phyloP scores from a whole-genome alignment of 805 yeast genomes.

The Yarrowia sp. region DNA sequence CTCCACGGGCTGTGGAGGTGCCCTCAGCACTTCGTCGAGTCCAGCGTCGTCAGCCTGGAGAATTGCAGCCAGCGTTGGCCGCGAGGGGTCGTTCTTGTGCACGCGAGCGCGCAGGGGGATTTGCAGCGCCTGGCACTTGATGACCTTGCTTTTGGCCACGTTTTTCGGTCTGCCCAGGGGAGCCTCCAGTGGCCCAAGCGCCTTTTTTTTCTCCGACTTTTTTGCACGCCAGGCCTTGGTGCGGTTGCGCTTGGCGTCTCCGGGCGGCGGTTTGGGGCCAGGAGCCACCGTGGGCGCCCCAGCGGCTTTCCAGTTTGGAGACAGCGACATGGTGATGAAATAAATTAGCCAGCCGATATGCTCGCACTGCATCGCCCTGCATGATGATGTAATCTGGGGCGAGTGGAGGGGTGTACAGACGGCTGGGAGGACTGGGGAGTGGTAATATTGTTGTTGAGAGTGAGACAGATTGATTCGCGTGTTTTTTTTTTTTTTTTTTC shows the following conservation, averaged over 20 bases:
- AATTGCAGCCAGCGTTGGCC: slow-evolving; percentile 7
- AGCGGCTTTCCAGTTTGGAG: background rate
- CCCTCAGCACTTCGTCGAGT: background rate
- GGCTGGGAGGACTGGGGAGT: no score
- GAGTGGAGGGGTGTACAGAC: no score
- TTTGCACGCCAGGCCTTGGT: slow-evolving; percentile 18
- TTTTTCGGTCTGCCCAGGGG: background rate
- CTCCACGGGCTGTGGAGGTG: background rate
- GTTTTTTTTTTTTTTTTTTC: no score
- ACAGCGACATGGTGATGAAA: slow-evolving; percentile 8
- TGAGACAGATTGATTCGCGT: no score
- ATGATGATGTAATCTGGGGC: background rate
- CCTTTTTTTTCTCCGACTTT: background rate
- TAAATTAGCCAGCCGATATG: background rate
- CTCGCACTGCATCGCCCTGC: background rate
- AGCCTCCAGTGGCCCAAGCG: background rate
- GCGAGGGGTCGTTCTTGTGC: background rate
- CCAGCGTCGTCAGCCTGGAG: slow-evolving; percentile 8
- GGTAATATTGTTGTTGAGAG: no score
- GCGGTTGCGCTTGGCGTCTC: slow-evolving; percentile 18
- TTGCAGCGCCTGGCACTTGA: slow-evolving; percentile 21
- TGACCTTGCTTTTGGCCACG: background rate
- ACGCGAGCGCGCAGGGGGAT: slow-evolving; percentile 1
- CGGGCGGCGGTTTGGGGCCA: background rate
- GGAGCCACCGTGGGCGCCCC: background rate